Evolutionary conservation across 2,329 filamentous ascomycete species (phyloP), one percentile per base, ranked within the genome.

Genomic region (Zymoseptoria passerinii): DNA sequence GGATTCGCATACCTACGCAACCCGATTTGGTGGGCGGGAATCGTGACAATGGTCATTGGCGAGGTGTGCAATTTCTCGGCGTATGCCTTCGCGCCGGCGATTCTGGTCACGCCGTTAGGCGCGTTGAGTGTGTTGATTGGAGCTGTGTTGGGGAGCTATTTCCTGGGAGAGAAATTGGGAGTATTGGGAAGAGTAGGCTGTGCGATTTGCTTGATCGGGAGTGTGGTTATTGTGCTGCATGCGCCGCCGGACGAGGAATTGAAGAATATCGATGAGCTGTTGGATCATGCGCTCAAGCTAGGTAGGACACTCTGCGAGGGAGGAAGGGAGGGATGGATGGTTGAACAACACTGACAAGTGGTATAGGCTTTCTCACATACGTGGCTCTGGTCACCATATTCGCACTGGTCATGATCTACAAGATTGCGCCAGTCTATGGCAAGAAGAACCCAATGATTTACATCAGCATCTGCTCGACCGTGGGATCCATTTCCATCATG

Each of bases 401-500:
- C 73, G 90, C 92, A 29, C 80, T 86, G 58, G 81, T 96, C 67
- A 97, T 97, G 92, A 97, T 99, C 67, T 99, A 99, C 80, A 89
- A 86, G 73, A 81, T 99, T 64, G 90, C 91, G 7, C 94, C 94
- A 0, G 78, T 86, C 57, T 87, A 99, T 70, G 94, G 94, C 71
- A 95, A 90, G 80, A 92, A 89, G 76, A 99, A 97, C 73, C 92
- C 94, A 8, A 83, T 99, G 67, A 88, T 99, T 67, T 99, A 92
- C 76, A 86, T 99, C 66, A 96, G 92, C 66, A 97, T 99, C 67
- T 99, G 94, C 81, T 96, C 92, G 54, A 95, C 92, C 3, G 92
- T 96, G 63, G 94, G 94, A 68, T 96, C 92, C 55, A 88, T 99
- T 62, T 97, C 94, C 10, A 92, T 99, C 78, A 99, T 99, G 94